Evolutionary conservation across 352 stramenopile genomes (phyloP), one percentile per base, ranked within the genome.

Genomic region (Blastocystis sp.): DNA sequence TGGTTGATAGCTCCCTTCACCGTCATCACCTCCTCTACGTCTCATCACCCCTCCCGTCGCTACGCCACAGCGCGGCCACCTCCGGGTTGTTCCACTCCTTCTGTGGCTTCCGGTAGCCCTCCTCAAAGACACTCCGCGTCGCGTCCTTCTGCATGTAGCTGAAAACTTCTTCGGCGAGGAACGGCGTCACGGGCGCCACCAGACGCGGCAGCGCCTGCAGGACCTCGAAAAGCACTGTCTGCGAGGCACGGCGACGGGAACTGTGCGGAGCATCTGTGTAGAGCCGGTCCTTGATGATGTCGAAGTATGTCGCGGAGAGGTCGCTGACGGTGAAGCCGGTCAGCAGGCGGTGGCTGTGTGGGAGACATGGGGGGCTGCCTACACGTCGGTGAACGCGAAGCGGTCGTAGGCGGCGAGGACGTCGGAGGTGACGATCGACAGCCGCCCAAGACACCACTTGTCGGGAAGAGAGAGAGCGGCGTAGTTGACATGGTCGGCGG

Each of bases 251-350:
- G 4, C 51, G 46, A 11, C 46, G 27, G 14, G 38, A 11, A 7
- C 11, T 34, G 36, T 56, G 4, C 9, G 51, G 46, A 34, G 38
- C 32, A n/a, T 78, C 67, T 18, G 67, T 78, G n/a, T 78, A 78
- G 18, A 78, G 51, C n/a, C 67, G 46, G n/a, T 78, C 67, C n/a
- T 78, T 78, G 8, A 78, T 27, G n/a, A 78, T 78, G 51, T 78
- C 67, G n/a, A 78, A 78, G 29, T 78, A 78, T 16, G 46, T 64
- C 9, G 67, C 46, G 14, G 67, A 78, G 4, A 78, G 44, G n/a
- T 78, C 67, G 21, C 4, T 69, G 4, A 40, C 51, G 8, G 51
- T 69, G 36, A 78, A 78, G n/a, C 8, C 4, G 9, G 29, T 14
- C 8, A 78, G 51, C 46, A 29, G 7, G 14, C 46, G 51, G n/a